Evolutionary conservation across 768 basidiomycete genomes (phyloP), one percentile per base, ranked within the genome.

Genomic region (Astraeus odoratus): DNA sequence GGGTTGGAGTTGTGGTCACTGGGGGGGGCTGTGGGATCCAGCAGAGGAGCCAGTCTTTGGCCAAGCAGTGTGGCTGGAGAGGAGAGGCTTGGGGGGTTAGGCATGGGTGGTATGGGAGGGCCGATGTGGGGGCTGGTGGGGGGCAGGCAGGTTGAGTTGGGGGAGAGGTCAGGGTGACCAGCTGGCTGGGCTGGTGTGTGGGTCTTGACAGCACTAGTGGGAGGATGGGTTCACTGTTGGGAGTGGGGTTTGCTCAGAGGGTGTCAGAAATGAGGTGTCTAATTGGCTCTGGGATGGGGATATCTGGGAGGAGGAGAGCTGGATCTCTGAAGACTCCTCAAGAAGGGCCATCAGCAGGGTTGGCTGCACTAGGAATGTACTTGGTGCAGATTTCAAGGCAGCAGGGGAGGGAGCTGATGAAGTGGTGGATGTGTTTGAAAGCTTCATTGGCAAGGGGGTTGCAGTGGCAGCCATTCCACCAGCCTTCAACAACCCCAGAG

Each of bases 1-100:
- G n/a, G n/a, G n/a, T n/a, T n/a, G n/a, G n/a, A n/a, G n/a, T n/a
- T n/a, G n/a, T n/a, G n/a, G n/a, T n/a, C n/a, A n/a, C n/a, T n/a
- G n/a, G n/a, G 27, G 27, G 7, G 27, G 27, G 8, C 27, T 7
- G 13, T 19, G 62, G 64, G 1, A 26, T 35, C 67, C 67, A 69
- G 3, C 55, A 30, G 0, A 41, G 35, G 0, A 69, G 58, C 0
- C 60, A 34, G 4, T 65, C 59, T 16, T 35, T 22, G 1, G 63
- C 65, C 1, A 52, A 43, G n/a, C 62, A 61, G 43, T 64, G 63
- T 0, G 62, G 67, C 4, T 57, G 53, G 1, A 61, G 52, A 0
- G 12, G 5, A 2, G 60, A 67, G 2, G 48, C 39, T 4, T 8
- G 13, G 0, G 57, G 56, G 0, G 51, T 56, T 7, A 62, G 45